phyloP scores from a whole-genome alignment of 192 early-diverging fungal genomes.

The Martensiomyces pterosporus region DNA sequence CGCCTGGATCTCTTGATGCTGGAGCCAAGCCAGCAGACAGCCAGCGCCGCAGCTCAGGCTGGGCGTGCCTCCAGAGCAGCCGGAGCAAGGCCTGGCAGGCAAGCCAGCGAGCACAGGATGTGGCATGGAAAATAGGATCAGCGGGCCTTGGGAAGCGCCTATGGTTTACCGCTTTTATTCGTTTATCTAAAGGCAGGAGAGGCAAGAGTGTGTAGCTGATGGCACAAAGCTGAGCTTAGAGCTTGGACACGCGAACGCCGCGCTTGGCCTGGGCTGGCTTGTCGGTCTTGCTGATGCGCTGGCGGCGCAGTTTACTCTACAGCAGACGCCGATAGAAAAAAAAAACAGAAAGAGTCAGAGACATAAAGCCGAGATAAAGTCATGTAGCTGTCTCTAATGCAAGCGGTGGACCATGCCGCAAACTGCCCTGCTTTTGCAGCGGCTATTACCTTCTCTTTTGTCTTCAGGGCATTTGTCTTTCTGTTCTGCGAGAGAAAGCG shows the following conservation, averaged over 20 bases:
- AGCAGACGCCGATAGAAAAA: neutral
- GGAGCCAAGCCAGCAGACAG: too few relatives aligned
- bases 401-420: neutral
- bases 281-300: slow-evolving; percentile 40
- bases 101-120: too few relatives aligned
- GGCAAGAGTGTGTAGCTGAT: slow-evolving; percentile 49
- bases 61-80: too few relatives aligned
- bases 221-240: slow-evolving; percentile 8
- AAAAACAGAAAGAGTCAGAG: too few relatives aligned
- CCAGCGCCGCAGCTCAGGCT: too few relatives aligned
- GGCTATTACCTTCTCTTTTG: slow-evolving; percentile 28
- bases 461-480: slow-evolving; percentile 32
- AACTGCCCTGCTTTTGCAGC: neutral
- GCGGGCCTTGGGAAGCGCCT: too few relatives aligned
- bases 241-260: slow-evolving; percentile 34
- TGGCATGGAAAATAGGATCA: too few relatives aligned
- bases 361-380: too few relatives aligned
- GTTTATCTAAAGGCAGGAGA: slow-evolving; percentile 79
- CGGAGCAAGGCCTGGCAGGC: too few relatives aligned
- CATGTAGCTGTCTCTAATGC: too few relatives aligned
- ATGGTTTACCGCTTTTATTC: too few relatives aligned
- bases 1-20: too few relatives aligned
- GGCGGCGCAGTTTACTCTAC: slow-evolving; percentile 45
- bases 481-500: slow-evolving; percentile 9
- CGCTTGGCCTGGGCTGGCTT: slow-evolving; percentile 41